Base-by-base conservation (phyloP, 73 alveolate species). In the Paramecium caudatum region DNA sequence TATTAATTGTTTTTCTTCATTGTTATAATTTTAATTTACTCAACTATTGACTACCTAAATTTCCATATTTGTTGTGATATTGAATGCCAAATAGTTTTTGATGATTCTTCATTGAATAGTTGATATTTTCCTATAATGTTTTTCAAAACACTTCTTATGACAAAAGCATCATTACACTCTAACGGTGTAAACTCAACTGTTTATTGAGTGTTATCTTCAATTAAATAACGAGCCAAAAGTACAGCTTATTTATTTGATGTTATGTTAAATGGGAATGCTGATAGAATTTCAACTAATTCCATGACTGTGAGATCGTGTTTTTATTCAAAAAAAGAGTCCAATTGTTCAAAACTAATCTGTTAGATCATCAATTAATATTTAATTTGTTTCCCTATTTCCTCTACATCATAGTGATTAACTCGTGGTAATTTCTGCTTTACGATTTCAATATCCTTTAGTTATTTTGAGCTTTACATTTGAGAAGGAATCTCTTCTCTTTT, bases 191-290 rank as follows among this genome's bases (percentile, higher is more conserved):
- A 55, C 23, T 55, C 80, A 55, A 55, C 80, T 27, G 12, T 27
- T 55, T 55, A 55, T 55, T 55, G 30, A 27, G 80, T 27, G 30
- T 55, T 55, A 55, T 55, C 80, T 5, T 55, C 80, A 21, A 55
- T 55, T 55, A 55, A 55, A 55, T 55, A 55, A 55, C 80, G 80
- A 4, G 80, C 80, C 23, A 55, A 55, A 27, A 55, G n/a, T 21
- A 55, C 23, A 27, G 80, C 80, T 55, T 55, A 16, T 55, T 55
- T 55, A 55, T 23, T 19, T 27, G 23, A 37, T 10, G 23, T 27
- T 12, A 55, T 19, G 30, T 55, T 55, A 55, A 55, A 55, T 4
- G 80, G 80, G n/a, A 27, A 23, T 3, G n/a, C 46, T 55, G 0
- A 23, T 23, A 55, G 7, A 1, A 23, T 55, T 6, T 55, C 80